phyloP scores from a whole-genome alignment of 2,329 filamentous ascomycete genomes.

The Sclerotinia spermophila region DNA sequence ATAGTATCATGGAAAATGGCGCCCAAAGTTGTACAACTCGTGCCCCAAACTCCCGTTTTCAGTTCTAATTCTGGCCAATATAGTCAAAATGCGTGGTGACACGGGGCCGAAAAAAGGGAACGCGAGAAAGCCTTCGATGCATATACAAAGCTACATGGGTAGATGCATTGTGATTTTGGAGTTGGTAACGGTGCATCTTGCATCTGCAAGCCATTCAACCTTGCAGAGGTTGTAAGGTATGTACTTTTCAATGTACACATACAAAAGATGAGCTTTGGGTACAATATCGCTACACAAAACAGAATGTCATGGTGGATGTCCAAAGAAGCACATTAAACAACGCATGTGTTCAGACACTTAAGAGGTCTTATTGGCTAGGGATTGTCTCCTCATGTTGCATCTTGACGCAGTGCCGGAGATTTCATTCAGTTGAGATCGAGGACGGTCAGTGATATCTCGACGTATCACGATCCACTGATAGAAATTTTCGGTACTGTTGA shows the following conservation, averaged over 20 bases:
- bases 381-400: background rate
- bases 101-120: slow-evolving; percentile 15
- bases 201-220: slow-evolving; percentile 9
- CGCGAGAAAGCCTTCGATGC: slow-evolving; percentile 13
- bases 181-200: slow-evolving; percentile 16
- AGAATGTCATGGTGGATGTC: background rate
- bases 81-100: slow-evolving; percentile 25
- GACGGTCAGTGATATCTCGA: background rate
- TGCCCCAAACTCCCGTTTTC: slow-evolving; percentile 5
- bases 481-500: slow-evolving; percentile 5
- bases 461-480: background rate
- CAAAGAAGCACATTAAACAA: slow-evolving; percentile 1
- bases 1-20: slow-evolving; percentile 1
- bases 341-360: background rate
- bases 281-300: slow-evolving; percentile 2
- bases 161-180: background rate
- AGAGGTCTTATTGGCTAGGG: background rate
- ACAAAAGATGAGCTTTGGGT: background rate
- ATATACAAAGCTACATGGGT: slow-evolving; percentile 16
- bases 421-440: background rate
- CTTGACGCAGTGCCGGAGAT: background rate
- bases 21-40: slow-evolving; percentile 23
- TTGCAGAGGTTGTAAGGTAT: background rate
- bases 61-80: slow-evolving; percentile 22
- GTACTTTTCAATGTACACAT: background rate